Base-by-base conservation (phyloP, 768 basidiomycete species). In the Pisolithus albus region DNA sequence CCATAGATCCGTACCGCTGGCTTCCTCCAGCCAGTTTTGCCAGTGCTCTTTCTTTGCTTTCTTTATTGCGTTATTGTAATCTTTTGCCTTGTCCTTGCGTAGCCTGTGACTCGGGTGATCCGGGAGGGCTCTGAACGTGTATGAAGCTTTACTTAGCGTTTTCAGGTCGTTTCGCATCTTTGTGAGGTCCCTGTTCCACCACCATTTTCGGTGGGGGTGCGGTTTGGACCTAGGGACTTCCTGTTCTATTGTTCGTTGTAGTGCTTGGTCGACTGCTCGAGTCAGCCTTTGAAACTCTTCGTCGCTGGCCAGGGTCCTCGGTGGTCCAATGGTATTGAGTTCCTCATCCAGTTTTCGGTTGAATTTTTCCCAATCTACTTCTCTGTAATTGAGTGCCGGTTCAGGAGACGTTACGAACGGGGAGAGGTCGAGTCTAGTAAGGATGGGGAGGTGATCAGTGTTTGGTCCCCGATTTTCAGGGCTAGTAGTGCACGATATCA, bases 131-230 rank as follows among this genome's bases (percentile, higher is more conserved):
- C 59, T 51, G 37, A 50, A 47, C 0, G 38, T 48, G 21, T 52
- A 49, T 0, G 64, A 28, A 0, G 48, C 18, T 0, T 52, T 34
- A 3, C 57, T 52, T 16, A 65, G 32, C 42, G 57, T 52, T 5
- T 61, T 53, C 0, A 55, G 46, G 6, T 58, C 36, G 7, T 49
- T 56, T 11, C 60, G 58, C 24, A 58, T 28, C 0, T 56, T 45
- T 0, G 47, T 48, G 3, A 76, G 66, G 0, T 68, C 67, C 11
- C 53, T 46, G 9, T 48, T 61, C 67, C 64, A 74, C 73, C 71
- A 73, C 2, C 61, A n/a, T 30, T 71, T 71, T 3, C 53, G 23
- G 61, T 1, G 61, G 63, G 1, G 53, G 23, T 1, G 44, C 19
- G 0, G 66, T n/a, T n/a, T n/a, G n/a, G n/a, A n/a, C n/a, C n/a